phyloP scores from a whole-genome alignment of 148 eudicot genomes.

The Vaccinium darrowii region DNA sequence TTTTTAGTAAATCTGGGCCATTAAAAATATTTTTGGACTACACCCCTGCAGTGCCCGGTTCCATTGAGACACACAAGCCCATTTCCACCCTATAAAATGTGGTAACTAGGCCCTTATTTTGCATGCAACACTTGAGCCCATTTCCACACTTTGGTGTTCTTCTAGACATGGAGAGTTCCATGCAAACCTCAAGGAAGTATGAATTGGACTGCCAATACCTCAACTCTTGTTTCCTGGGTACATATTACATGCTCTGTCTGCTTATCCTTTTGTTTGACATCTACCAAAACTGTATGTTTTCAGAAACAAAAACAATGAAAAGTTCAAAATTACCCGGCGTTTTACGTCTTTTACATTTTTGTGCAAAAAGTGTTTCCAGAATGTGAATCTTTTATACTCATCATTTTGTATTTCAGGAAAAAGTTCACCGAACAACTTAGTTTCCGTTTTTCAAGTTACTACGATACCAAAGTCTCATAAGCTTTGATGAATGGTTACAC shows the following conservation, averaged over 20 bases:
- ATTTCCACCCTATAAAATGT: slow-evolving; percentile 12
- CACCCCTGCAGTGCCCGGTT: too few species aligned
- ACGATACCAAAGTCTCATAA: not conserved
- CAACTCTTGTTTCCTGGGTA: slow-evolving; percentile 13
- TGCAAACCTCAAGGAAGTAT: slow-evolving; percentile 5
- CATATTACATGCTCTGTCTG: not conserved
- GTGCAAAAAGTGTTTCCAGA: not conserved
- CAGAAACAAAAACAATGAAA: not conserved
- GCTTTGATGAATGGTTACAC: not conserved
- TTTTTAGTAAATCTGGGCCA: too few species aligned
- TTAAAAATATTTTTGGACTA: too few species aligned
- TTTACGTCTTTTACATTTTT: not conserved
- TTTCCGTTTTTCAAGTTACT: not conserved
- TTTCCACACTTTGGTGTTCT: not conserved
- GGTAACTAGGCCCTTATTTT: not conserved
- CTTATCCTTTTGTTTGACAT: not conserved
- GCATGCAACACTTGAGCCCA: not conserved
- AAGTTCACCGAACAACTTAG: not conserved
- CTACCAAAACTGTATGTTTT: too few species aligned
- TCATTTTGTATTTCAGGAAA: not conserved
- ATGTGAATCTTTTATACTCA: not conserved
- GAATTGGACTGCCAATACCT: slow-evolving; percentile 12
- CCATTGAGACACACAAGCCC: not conserved
- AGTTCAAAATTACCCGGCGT: not conserved
- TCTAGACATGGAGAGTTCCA: slow-evolving; percentile 1